These are phyloP conservation scores for Rachicladosporium sp. DNA, from an alignment of 2,329 filamentous ascomycete genomes.

Conservation along the genomic window DNA sequence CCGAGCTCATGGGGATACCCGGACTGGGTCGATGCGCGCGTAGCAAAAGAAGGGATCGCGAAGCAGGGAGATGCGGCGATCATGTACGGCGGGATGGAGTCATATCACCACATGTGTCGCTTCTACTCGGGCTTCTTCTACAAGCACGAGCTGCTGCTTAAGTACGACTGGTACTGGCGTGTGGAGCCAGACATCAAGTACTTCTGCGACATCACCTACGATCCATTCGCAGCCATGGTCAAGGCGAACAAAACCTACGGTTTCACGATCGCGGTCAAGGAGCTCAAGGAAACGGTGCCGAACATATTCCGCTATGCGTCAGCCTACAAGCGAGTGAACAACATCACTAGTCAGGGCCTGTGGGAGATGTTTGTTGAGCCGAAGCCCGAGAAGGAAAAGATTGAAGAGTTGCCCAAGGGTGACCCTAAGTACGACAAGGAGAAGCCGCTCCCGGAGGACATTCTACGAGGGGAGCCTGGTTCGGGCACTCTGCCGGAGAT, in stretches of 20 bases:
- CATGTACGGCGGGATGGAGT: conserved; percentile 98
- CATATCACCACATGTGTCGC: conserved; percentile 97
- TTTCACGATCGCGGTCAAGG: conserved; percentile 97
- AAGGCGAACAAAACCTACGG: conserved; percentile 94
- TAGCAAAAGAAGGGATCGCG: conserved; percentile 87
- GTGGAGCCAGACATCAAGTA: conserved; percentile 99
- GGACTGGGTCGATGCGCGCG: conserved; percentile 88
- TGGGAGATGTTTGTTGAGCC: conserved; percentile 99
- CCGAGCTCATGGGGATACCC: conserved; percentile 90
- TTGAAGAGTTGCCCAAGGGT: conserved; percentile 32
- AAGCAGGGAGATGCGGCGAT: conserved; percentile 95
- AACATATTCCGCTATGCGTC: conserved; percentile 99
- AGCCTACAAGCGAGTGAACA: conserved; percentile 87
- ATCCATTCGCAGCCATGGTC: conserved; percentile 93
- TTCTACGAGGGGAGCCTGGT: conserved; percentile 62
- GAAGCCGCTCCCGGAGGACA: conserved; percentile 64
- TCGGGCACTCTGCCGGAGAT: conserved; percentile 63
- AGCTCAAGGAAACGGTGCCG: conserved; percentile 91
- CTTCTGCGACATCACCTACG: conserved; percentile 99
- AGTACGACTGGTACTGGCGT: conserved; percentile 99
- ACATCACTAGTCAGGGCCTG: conserved; percentile 76
- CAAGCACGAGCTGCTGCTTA: conserved; percentile 85
- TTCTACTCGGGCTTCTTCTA: conserved; percentile 99
- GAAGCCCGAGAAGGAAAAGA: conserved; percentile 46
- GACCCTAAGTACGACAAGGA: conserved; percentile 51